Base-by-base conservation (phyloP, 805 yeast genomes). In the Cyberlindnera amylophila region DNA sequence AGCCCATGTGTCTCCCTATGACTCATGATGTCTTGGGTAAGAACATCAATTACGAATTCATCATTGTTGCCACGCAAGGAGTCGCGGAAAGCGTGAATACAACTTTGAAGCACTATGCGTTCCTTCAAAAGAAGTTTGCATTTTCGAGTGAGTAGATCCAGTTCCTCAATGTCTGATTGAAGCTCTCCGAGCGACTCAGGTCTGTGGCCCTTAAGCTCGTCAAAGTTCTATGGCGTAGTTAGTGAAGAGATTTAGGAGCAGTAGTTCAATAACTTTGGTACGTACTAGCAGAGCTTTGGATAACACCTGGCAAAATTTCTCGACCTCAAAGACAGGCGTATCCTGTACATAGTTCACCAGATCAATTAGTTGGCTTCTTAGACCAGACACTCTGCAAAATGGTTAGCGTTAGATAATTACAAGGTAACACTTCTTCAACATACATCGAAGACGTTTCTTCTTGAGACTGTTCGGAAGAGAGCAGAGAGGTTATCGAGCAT, bases 1-100 rank as follows among this genome's bases (percentile, higher is more conserved):
- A 16, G 28, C 10, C 17, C 14, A 7, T 15, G 8, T 2, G 15
- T 15, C 13, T 26, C 36, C 12, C 36, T 14, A 17, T 39, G 33
- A 9, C 16, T 32, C 21, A 43, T 27, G 34, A 43, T 32, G 3
- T 35, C 33, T 26, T 43, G 46, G 13, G 46, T 43, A 4, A 43
- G 18, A 19, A 43, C 29, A 14, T 34, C 32, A 27, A 43, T 34
- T 7, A 36, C 38, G 26, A 32, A 12, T 10, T n/a, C n/a, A 12
- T 12, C 32, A 15, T 4, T 14, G 18, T n/a, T 6, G 14, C 11
- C 15, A 15, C 6, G 18, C 8, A 12, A 4, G 14, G 31, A 10
- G 6, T 8, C 19, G 15, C 6, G 18, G 19, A 31, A 31, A 9
- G 6, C n/a, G 15, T n/a, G n/a, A n/a, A 28, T 13, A 28, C 13